Evolutionary conservation across 2,329 filamentous ascomycete genomes (phyloP), one percentile per base, ranked within the genome.

Genomic region (Aspergillus ochraceus): DNA sequence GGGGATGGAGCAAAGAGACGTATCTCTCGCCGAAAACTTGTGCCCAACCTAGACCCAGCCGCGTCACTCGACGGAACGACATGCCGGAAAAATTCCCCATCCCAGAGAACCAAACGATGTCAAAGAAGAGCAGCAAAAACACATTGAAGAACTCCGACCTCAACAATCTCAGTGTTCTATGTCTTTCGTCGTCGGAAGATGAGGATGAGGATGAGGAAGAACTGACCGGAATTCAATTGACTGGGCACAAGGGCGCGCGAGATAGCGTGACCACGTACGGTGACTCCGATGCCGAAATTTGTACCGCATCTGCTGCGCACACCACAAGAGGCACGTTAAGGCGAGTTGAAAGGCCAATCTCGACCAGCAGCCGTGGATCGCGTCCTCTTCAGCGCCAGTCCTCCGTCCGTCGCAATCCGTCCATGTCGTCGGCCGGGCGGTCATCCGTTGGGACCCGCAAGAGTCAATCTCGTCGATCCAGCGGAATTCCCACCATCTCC

Each of bases 151-250:
- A 72, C 32, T 69, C 69, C 12, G 77, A 82, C 60, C 70, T 82
- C 24, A 75, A 76, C 49, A 73, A 76, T 14, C 76, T 76, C 8
- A 82, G 80, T 61, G 72, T 82, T 11, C 75, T 82, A 10, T 79
- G 76, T 54, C 74, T 82, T 49, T 82, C 80, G 3, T 82, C 79
- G n/a, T 82, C 80, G 0, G 80, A 81, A 57, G 77, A 79, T 52
- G 79, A 79, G 59, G 72, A 74, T 22, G 77, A 77, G 2, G 74
- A 74, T 22, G 70, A 74, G 9, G 62, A 67, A 12, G 60, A 64
- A 10, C 64, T 65, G 4, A 56, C 54, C 6, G 67, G 64, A 17
- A 59, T 63, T 42, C 59, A 56, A 53, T 53, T 22, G 9, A 61
- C 57, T 26, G 49, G 45, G 17, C 57, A 59, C 42, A 69, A 66